Conservation (phyloP, 2,329 filamentous ascomycete species). For the Beauveria sp. region DNA sequence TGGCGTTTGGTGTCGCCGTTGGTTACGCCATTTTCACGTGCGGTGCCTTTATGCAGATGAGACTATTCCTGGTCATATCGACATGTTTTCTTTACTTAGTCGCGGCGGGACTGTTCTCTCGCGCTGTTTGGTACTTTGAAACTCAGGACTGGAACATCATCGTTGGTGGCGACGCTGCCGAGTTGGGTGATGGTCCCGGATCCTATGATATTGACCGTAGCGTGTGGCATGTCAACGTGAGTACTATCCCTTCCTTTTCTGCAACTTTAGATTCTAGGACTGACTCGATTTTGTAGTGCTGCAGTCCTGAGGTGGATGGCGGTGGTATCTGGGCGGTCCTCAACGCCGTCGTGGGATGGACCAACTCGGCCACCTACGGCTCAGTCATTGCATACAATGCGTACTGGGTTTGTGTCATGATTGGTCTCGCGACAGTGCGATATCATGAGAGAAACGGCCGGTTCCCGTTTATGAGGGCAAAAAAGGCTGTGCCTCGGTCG, state of each 20-base stretch:
- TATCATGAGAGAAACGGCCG: constrained; percentile 54
- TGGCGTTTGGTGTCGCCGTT: constrained; percentile 57
- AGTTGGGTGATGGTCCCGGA: constrained; percentile 53
- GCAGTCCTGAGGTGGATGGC: constrained; percentile 63
- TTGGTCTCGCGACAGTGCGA: constrained; percentile 57
- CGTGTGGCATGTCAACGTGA: constrained; percentile 76
- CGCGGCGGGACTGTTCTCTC: constrained; percentile 73
- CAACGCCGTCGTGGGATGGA: constrained; percentile 80
- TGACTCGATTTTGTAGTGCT: constrained; percentile 47
- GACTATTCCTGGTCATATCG: constrained; percentile 70
- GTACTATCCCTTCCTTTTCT: constrained; percentile 21
- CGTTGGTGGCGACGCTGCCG: constrained; percentile 49
- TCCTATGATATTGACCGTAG: constrained; percentile 72
- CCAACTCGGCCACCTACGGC: constrained; percentile 80
- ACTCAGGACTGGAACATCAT: constrained; percentile 59
- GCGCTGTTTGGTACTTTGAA: constrained; percentile 70
- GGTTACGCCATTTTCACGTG: constrained; percentile 75
- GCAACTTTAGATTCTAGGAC: constrained; percentile 1
- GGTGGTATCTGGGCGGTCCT: constrained; percentile 81
- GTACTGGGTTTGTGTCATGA: constrained; percentile 77
- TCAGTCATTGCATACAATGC: constrained; percentile 82
- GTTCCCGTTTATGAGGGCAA: constrained; percentile 36
- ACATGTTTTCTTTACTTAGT: constrained; percentile 82
- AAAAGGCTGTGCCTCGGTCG: constrained; percentile 7
- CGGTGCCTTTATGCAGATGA: constrained; percentile 38